These are phyloP conservation scores for Aphanomyces stellatus DNA, from an alignment of 352 stramenopile genomes.

Conservation along the genomic window DNA sequence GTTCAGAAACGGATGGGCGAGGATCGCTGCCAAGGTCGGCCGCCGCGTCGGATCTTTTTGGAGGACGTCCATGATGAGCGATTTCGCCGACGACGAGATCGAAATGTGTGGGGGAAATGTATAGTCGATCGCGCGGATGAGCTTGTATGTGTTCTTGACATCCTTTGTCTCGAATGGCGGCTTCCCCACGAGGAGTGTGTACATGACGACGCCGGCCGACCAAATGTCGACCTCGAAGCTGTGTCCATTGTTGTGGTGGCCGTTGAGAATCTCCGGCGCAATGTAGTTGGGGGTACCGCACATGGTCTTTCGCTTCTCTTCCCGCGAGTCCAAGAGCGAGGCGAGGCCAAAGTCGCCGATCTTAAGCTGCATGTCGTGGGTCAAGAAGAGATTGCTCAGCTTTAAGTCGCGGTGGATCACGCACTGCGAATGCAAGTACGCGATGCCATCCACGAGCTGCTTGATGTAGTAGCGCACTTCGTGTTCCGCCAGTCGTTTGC, in stretches of 20 bases:
- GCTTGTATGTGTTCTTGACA: conserved; percentile 97
- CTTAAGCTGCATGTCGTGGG: conserved; percentile 91
- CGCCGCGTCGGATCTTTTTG: conserved; percentile 54
- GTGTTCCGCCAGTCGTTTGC: conserved; percentile 91
- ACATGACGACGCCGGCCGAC: conserved; percentile 97
- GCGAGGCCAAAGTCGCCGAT: conserved; percentile 96
- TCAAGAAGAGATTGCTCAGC: conserved; percentile 96
- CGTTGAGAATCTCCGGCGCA: conserved; percentile 87
- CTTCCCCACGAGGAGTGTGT: conserved; percentile 95
- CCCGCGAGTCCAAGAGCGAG: conserved; percentile 56
- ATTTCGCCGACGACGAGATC: conserved; percentile 75
- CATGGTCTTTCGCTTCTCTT: conserved; percentile 95
- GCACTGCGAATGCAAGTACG: conserved; percentile 91
- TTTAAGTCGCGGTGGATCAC: conserved; percentile 98
- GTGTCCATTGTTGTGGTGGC: conserved; percentile 85
- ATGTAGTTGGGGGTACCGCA: conserved; percentile 94
- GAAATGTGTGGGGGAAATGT: conserved; percentile 86
- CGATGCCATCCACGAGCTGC: conserved; percentile 86
- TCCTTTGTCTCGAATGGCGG: conserved; percentile 96
- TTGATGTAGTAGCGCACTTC: conserved; percentile 93
- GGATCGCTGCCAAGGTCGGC: conserved; percentile 66
- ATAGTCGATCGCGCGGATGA: conserved; percentile 95
- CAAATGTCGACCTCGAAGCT: conserved; percentile 98
- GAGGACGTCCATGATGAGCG: conserved; percentile 65
- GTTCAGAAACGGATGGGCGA: conserved; percentile 66